Evolutionary conservation across 192 early-diverging fungal genomes (phyloP).

Genomic region (Podila epigama): DNA sequence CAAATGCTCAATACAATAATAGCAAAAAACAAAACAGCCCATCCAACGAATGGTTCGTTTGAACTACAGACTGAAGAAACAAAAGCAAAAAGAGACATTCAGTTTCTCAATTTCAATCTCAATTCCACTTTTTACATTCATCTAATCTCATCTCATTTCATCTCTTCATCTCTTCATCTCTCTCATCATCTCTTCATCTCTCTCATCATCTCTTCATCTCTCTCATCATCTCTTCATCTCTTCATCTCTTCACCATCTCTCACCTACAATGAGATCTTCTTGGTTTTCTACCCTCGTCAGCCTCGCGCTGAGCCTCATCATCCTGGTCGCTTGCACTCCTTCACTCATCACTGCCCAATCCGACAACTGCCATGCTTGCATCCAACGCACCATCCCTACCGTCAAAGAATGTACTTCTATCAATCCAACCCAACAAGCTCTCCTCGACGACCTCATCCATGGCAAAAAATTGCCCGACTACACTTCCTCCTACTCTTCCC

Average conservation of each 20-base stretch:
- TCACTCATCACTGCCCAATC: constrained; percentile 14
- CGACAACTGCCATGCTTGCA: constrained; percentile 15
- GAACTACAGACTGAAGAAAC: too few species aligned
- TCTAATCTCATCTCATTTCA: not conserved
- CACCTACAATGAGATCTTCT: not conserved
- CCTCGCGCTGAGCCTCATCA: not conserved
- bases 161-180: not conserved
- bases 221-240: not conserved
- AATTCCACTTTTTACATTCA: too few species aligned
- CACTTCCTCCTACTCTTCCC: not conserved
- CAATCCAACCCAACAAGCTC: not conserved
- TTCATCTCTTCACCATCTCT: not conserved
- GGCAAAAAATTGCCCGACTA: not conserved
- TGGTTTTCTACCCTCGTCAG: not conserved
- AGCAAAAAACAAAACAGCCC: too few species aligned
- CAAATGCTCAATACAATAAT: too few species aligned
- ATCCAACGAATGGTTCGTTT: too few species aligned
- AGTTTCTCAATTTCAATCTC: too few species aligned
- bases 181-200: not conserved
- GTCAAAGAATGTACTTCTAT: constrained; percentile 8
- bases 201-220: not conserved
- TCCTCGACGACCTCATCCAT: constrained; percentile 9
- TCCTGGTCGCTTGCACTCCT: not conserved
- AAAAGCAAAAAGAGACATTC: too few species aligned
- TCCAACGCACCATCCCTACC: constrained; percentile 5